Evolutionary conservation across 176 grass and related monocot species (phyloP), one percentile per base, ranked within the genome.

Genomic region (Oryza punctata): DNA sequence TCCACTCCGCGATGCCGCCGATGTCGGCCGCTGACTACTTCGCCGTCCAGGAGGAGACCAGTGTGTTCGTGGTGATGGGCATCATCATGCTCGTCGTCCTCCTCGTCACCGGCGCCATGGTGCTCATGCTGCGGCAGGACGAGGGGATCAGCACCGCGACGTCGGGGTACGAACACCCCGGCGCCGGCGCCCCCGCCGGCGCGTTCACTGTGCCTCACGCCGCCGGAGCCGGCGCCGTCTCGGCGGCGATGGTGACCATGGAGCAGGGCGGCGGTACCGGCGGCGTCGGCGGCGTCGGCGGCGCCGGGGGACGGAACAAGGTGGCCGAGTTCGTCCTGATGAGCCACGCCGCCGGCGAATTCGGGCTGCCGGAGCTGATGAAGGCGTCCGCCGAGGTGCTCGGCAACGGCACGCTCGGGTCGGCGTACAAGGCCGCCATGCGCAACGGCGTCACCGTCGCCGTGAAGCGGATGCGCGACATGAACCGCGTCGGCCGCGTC

Each of bases 381-480:
- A 98, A 94, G 82, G 93, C 95, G 23, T 80, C 85, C 5, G 92
- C 95, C 0, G 95, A 95, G 88, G 96, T 96, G 83, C 82, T 96
- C 23, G 96, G 93, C 2, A 94, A 89, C 43, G 91, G 93, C 30
- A 91, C 89, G 2, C 81, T 96, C 0, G 93, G 96, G 12, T 96
- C 93, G 0, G 91, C 85, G 18, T 99, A 94, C 87, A 99, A 99
- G 87, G 96, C 93, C 5, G 93, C 88, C 24, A 85, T 96, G 96
- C 80, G 72, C 27, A 88, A 80, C 18, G 93, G 91, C 4, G 64
- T 87, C 6, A 90, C 88, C 5, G 73, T 94, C 7, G 83, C 86
- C 8, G 96, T 94, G 61, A 99, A 99, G 85, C 82, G 96, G 69
- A 86, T 99, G 69, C 85, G 86, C 18, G 93, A 99, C 87, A 98